Evolutionary conservation across 768 basidiomycete genomes (phyloP).

Genomic region (Tricholoma saponaceum): DNA sequence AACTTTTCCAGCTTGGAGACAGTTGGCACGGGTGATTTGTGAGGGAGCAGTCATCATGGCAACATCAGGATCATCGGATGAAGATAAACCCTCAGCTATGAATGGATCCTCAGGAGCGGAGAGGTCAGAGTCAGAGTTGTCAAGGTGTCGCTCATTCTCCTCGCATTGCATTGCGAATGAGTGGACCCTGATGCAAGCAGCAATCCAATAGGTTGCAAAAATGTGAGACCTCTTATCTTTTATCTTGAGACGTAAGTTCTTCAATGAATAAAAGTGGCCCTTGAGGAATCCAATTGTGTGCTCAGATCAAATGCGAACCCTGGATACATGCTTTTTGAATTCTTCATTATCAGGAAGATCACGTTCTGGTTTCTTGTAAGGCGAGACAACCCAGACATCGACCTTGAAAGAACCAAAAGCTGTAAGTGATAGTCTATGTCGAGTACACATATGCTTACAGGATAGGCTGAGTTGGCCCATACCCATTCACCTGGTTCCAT

Average conservation of each 20-base stretch:
- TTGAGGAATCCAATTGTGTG: conserved; percentile 6
- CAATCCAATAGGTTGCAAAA: conserved; percentile 2
- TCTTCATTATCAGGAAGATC: neutral
- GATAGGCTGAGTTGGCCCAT: conserved; percentile 36
- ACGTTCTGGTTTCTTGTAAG: conserved; percentile 1
- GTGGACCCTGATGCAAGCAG: conserved; percentile 10
- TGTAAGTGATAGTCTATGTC: neutral
- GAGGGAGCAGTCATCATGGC: neutral
- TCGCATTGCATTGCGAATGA: conserved; percentile 4
- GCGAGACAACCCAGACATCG: conserved; percentile 3
- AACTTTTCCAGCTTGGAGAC: neutral
- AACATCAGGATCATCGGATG: neutral
- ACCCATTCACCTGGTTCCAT: neutral
- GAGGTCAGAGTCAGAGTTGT: neutral
- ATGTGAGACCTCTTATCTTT: neutral
- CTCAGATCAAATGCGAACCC: neutral
- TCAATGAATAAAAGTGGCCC: conserved; percentile 2
- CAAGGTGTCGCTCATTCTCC: neutral
- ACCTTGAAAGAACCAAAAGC: neutral
- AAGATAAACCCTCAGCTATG: neutral
- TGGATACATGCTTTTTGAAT: neutral
- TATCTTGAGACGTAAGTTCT: neutral
- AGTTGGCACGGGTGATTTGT: neutral
- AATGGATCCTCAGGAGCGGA: neutral
- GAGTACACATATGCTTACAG: conserved; percentile 15